These are phyloP conservation scores for Rosa hybrid DNA, from an alignment of 331 rosid genomes.

Conservation along the genomic window DNA sequence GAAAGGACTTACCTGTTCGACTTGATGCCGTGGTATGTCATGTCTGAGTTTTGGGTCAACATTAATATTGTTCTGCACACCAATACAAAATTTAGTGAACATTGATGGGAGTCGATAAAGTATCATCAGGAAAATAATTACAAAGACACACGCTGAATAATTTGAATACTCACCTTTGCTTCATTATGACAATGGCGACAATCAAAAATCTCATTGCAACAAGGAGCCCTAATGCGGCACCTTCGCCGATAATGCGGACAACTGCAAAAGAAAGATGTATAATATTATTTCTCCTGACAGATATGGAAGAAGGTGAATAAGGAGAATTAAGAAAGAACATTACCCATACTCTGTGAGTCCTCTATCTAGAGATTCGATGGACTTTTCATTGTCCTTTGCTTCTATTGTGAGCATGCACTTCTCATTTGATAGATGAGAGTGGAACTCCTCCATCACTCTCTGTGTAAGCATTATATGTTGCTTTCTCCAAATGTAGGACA, in stretches of 20 bases:
- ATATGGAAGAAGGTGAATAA: not conserved
- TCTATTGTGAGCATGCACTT: conserved; percentile 35
- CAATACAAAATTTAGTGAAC: not conserved
- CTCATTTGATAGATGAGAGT: conserved; percentile 31
- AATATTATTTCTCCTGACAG: not conserved
- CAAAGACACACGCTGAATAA: not conserved
- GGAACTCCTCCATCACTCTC: conserved; percentile 5
- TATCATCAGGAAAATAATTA: not conserved
- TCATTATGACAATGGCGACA: conserved; percentile 95
- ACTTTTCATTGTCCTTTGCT: conserved; percentile 20
- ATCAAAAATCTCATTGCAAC: conserved; percentile 75
- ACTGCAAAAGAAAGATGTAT: conserved; percentile 34
- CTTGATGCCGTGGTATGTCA: conserved; percentile 74
- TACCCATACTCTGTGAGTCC: conserved; percentile 74
- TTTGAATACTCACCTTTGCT: conserved; percentile 52
- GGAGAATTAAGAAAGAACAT: conserved; percentile 8
- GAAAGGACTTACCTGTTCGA: conserved; percentile 45
- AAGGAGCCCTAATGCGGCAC: conserved; percentile 78
- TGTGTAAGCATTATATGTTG: conserved; percentile 36
- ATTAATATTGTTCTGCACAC: conserved; percentile 59
- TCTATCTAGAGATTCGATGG: conserved; percentile 40
- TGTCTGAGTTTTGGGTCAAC: conserved; percentile 68
- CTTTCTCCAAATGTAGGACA: conserved; percentile 28
- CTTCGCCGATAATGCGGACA: conserved; percentile 74
- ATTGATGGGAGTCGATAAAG: not conserved